Base-by-base conservation (phyloP, 306 rosid genomes). In the Glycine latifolia region DNA sequence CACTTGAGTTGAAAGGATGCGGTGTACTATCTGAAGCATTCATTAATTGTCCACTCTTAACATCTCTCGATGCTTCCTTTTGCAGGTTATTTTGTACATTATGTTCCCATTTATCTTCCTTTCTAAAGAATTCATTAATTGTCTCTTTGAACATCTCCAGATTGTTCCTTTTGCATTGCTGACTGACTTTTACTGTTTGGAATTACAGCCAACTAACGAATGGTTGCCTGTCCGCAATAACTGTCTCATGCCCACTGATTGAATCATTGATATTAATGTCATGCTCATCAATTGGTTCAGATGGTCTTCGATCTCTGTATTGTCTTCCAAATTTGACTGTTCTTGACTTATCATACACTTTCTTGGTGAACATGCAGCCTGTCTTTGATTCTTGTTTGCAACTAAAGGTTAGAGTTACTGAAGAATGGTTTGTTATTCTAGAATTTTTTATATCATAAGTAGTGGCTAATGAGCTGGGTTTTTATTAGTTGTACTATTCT, bases 1-100 rank as follows among this genome's bases (percentile, higher is more conserved):
- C 87, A 56, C 97, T 94, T 31, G 98, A 94, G 87, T 80, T 94
- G 85, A 94, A 94, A 87, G 98, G 98, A 48, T 94, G 98, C 35
- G 98, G 98, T 1, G 92, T 90, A n/a, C 83, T 94, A 65, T 90
- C 94, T 26, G 89, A 94, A 67, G 98, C 91, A 65, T 84, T 87
- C 44, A 90, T 94, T 71, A 87, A 87, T 55, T 94, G 98, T 82
- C 95, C 97, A 10, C 92, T 87, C 50, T 75, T 94, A 76, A 88
- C 89, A 3, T 90, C 94, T 59, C 82, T 94, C 76, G 98, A 94
- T 68, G 98, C 98, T 72, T 94, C 98, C 70, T 94, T 94, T 86
- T 94, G 98, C 91, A 81, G 98, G 98, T 94, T 81, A 79, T 83
- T 74, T 79, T 85, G 54, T 68, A 67, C 44, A 31, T 80, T n/a